Evolutionary conservation across 805 yeast species (phyloP).

Genomic region (Saccharomycopsis oosterbeekiorum): DNA sequence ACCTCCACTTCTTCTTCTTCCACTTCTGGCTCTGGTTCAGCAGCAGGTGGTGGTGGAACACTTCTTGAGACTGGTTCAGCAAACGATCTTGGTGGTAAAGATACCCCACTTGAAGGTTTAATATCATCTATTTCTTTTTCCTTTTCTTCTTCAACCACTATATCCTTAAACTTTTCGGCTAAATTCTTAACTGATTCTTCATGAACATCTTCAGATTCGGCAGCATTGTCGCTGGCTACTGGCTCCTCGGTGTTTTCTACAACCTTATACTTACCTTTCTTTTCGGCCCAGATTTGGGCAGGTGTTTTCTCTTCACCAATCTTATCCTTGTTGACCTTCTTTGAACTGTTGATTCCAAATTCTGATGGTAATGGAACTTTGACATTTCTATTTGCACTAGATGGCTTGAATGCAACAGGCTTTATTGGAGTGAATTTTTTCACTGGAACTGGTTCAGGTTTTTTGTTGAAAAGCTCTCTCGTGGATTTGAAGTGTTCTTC

Average conservation of each 20-base stretch:
- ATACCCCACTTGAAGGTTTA: constrained; percentile 21
- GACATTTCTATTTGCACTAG: not conserved
- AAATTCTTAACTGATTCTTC: constrained; percentile 13
- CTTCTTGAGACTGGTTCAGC: constrained; percentile 19
- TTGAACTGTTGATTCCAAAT: constrained; percentile 5
- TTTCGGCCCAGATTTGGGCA: constrained; percentile 93
- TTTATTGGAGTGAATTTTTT: constrained; percentile 7
- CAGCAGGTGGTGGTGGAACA: constrained; percentile 23
- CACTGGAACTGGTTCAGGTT: constrained; percentile 1
- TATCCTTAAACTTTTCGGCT: constrained; percentile 20
- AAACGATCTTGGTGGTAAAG: constrained; percentile 3
- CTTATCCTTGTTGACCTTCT: constrained; percentile 49
- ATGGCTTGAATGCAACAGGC: constrained; percentile 3
- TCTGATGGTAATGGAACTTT: constrained; percentile 9
- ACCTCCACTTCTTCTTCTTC: constrained; percentile 22
- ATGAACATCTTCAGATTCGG: constrained; percentile 3
- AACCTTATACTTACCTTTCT: constrained; percentile 55
- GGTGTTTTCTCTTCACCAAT: constrained; percentile 70
- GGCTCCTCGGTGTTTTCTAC: constrained; percentile 20
- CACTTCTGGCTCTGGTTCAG: constrained; percentile 21
- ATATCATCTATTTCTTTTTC: constrained; percentile 21
- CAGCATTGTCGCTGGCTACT: constrained; percentile 25
- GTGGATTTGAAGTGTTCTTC: not conserved
- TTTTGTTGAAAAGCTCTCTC: not conserved
- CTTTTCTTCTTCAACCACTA: constrained; percentile 24